A percentile compares a stretch with the other conserved stretches of the same genome.
Evolutionary conservation across 495 filamentous ascomycete genomes (phyloP).

Genomic region (Cryomyces minteri): DNA sequence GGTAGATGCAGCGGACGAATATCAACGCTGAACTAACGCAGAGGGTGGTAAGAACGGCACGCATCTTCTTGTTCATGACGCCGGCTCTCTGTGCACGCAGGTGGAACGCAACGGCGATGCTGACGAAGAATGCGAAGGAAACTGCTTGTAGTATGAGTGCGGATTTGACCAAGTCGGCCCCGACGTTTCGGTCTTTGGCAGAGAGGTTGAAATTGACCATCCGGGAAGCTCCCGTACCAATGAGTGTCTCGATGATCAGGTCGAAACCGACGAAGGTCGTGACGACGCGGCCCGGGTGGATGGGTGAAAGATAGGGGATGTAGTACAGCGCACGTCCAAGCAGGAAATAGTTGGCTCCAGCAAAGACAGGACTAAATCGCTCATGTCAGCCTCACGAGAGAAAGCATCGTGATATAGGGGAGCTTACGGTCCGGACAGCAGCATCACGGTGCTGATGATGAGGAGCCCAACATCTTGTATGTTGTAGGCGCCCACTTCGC

Average conservation of each 20-base stretch:
- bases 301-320: constrained; percentile 56
- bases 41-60: constrained; percentile 27
- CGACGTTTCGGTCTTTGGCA: constrained; percentile 26
- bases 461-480: constrained; percentile 7
- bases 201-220: constrained; percentile 31
- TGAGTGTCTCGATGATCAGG: constrained; percentile 42
- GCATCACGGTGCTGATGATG: constrained; percentile 11
- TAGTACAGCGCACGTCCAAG: constrained; percentile 64
- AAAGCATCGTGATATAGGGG: background rate
- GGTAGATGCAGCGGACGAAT: constrained; percentile 18
- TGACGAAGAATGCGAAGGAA: constrained; percentile 41
- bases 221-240: constrained; percentile 45
- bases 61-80: constrained; percentile 35
- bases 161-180: constrained; percentile 42
- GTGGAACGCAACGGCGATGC: constrained; percentile 41
- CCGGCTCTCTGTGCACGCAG: constrained; percentile 32
- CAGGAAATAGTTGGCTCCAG: constrained; percentile 56
- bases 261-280: constrained; percentile 56
- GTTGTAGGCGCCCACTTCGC: constrained; percentile 11
- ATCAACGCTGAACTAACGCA: constrained; percentile 15
- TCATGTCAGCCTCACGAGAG: too few relatives aligned
- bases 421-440: constrained; percentile 14
- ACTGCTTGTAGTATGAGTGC: constrained; percentile 48
- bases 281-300: constrained; percentile 59
- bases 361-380: constrained; percentile 35